A percentile compares a stretch with the other conserved stretches of the same genome.
These are phyloP conservation scores for Quercus engelmannii DNA, from an alignment of 306 rosid species.

Conservation along the genomic window DNA sequence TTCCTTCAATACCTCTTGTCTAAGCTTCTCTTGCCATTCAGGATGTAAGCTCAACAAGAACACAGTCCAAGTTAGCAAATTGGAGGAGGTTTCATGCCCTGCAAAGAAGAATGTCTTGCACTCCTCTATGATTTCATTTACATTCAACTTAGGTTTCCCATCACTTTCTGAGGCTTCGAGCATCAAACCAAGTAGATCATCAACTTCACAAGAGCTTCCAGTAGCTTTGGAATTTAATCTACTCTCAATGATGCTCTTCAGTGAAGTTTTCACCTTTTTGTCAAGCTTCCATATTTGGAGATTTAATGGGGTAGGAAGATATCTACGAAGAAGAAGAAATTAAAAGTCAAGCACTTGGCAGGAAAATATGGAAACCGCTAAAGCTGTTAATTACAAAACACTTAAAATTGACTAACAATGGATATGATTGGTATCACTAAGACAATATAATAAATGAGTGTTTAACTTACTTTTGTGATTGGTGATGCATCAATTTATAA, in stretches of 20 bases:
- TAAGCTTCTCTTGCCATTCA: conserved; percentile 35
- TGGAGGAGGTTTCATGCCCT: conserved; percentile 38
- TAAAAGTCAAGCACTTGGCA: too few species aligned
- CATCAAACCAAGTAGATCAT: conserved; percentile 33
- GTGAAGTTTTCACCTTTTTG: conserved; percentile 15
- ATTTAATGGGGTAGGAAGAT: conserved; percentile 30
- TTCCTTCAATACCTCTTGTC: conserved; percentile 23
- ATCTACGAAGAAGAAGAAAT: conserved; percentile 10
- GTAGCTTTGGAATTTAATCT: conserved; percentile 14
- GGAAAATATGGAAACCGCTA: too few species aligned
- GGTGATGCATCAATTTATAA: too few species aligned
- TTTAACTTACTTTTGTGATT: too few species aligned
- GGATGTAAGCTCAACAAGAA: conserved; percentile 20
- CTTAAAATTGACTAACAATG: too few species aligned
- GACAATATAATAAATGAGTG: too few species aligned
- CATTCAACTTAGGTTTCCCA: conserved; percentile 1
- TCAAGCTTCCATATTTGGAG: conserved; percentile 30
- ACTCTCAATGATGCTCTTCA: conserved; percentile 19
- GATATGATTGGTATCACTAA: too few species aligned
- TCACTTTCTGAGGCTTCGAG: conserved; percentile 4
- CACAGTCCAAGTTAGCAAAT: conserved; percentile 23
- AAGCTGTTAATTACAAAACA: too few species aligned
- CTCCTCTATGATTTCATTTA: conserved; percentile 27
- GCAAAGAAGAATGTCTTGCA: conserved; percentile 35
- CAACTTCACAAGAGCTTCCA: background rate